Base-by-base conservation (phyloP, 1,139 yeast species). In the Taphrina communis region DNA sequence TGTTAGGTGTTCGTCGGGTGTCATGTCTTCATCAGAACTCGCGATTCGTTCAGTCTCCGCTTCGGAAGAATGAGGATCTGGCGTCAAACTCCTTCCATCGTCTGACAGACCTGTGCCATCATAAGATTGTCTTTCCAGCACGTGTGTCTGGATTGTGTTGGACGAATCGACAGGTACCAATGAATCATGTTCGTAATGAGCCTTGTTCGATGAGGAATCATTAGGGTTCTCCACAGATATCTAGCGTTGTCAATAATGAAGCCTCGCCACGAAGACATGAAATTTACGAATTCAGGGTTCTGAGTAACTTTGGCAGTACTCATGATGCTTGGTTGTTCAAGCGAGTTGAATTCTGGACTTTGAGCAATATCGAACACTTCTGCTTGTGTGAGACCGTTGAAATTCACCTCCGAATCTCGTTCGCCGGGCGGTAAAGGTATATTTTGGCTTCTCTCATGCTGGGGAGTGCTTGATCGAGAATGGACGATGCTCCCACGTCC, bases 1-100 rank as follows among this genome's bases (percentile, higher is more conserved):
- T 21, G 53, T 50, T 53, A 50, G 58, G 25, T 62, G 14, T 7
- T 52, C 66, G 0, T 39, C 59, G n/a, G 11, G 35, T n/a, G 9
- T 39, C 12, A 14, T 52, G 35, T 55, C 61, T 11, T 53, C 61
- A 25, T 63, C 61, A 12, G 50, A n/a, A 11, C 17, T 48, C 17
- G 51, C 55, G 25, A 63, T 46, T 14, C 38, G 67, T 46, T 63
- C 61, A 9, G 67, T 63, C n/a, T 56, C 59, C 19, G 67, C 67
- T 48, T 63, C 61, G n/a, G 67, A 63, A 6, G 62, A 58, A 31
- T 58, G 51, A 6, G 62, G 62, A 6, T 63, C 67, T n/a, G 67
- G 67, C 12, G 67, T 63, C 38, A 63, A 38, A 14, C 61, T 53
- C 36, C 59, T 39, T 55, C 67, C 67, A 44, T 63, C 67, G 25